Base-by-base conservation (phyloP, 1,284 basidiomycete genomes). In the Puccinia horiana region DNA sequence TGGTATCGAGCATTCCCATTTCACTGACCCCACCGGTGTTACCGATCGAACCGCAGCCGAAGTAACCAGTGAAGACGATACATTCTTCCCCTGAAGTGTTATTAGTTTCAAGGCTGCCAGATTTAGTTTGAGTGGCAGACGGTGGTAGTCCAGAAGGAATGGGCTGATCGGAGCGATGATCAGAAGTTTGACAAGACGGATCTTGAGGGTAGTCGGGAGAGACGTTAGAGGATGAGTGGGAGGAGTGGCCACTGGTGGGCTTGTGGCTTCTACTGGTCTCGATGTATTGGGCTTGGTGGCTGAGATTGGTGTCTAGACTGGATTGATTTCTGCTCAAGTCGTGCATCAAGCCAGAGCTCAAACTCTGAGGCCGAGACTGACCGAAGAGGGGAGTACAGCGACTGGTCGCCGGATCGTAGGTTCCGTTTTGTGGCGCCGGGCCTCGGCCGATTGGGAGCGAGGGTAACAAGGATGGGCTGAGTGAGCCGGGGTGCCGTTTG, bases 1-100 rank as follows among this genome's bases (percentile, higher is more conserved):
- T 37, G 11, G 54, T 56, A 5, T 75, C 73, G n/a, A 75, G 54
- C 42, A 56, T 75, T 14, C 73, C 73, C 49, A 75, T 26, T 75
- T 75, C 73, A 26, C 73, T 75, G n/a, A 75, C 73, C 14, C 73
- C 73, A 42, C 73, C 73, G 16, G 73, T 75, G 26, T 75, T 75
- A 35, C 73, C 73, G n/a, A 75, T 75, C 23, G 73, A 47, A 5
- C 52, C 54, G 42, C 52, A 75, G 73, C 49, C 73, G 54, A 40
- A 37, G 54, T 75, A 75, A 32, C 54, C 73, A 42, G 29, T 58
- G 49, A 75, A 75, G 29, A 75, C n/a, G 54, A 75, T 75, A 35
- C 42, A 52, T 42, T 75, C 73, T 40, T 75, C 73, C 4, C 47
- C 9, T 70, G 23, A 73, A 8, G 70, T 47, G 32, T 73, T 32